phyloP scores from a whole-genome alignment of 108 stramenopile species.

The Nitzschia sp. region DNA sequence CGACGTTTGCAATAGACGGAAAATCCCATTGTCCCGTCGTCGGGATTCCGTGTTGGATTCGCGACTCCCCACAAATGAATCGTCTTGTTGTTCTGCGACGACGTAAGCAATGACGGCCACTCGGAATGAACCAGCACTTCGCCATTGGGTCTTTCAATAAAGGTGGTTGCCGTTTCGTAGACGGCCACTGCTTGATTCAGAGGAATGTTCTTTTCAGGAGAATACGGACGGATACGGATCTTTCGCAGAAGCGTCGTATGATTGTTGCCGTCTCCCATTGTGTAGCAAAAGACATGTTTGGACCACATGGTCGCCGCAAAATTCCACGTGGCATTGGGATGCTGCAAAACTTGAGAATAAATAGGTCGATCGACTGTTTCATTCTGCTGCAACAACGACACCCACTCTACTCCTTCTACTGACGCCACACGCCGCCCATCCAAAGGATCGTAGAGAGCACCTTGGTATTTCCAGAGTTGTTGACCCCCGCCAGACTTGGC shows the following conservation, averaged over 20 bases:
- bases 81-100: background rate
- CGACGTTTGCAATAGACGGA: slow-evolving; percentile 48
- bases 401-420: slow-evolving; percentile 74
- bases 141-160: slow-evolving; percentile 41
- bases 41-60: background rate
- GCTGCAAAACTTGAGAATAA: slow-evolving; percentile 14
- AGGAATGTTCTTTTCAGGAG: slow-evolving; percentile 59
- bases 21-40: slow-evolving; percentile 35
- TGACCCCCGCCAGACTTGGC: slow-evolving; percentile 14
- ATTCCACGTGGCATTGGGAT: slow-evolving; percentile 31
- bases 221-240: slow-evolving; percentile 62
- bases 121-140: slow-evolving; percentile 68
- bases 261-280: slow-evolving; percentile 7
- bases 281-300: slow-evolving; percentile 75
- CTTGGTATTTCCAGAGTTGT: slow-evolving; percentile 41
- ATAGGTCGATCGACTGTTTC: slow-evolving; percentile 26
- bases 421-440: slow-evolving; percentile 63
- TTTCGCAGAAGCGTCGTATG: slow-evolving; percentile 38
- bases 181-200: slow-evolving; percentile 59
- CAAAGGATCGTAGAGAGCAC: slow-evolving; percentile 62
- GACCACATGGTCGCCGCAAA: slow-evolving; percentile 61
- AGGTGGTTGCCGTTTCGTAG: slow-evolving; percentile 81
- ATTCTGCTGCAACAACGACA: slow-evolving; percentile 24
- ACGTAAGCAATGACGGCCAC: slow-evolving; percentile 35
- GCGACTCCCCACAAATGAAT: slow-evolving; percentile 14